Evolutionary conservation across 139 green algal genomes (phyloP).

Genomic region (Pleodorina starrii): DNA sequence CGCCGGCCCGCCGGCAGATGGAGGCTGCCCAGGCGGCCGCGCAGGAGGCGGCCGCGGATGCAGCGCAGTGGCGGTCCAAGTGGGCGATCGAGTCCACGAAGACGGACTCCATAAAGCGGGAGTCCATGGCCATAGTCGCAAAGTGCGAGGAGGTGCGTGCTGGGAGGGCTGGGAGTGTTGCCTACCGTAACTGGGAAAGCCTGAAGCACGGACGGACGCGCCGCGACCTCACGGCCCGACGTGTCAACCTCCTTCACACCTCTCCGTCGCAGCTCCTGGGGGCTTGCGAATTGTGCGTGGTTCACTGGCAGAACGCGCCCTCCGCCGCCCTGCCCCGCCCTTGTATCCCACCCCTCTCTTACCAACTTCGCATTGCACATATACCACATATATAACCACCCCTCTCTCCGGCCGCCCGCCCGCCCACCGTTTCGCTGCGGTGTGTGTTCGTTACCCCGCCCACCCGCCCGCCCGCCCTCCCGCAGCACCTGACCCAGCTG

Average conservation of each 20-base stretch:
- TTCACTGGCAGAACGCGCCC: no score
- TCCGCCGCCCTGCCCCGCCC: no score
- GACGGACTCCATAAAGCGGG: slow-evolving; percentile 64
- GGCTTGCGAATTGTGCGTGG: no score
- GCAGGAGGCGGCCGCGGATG: slow-evolving; percentile 21
- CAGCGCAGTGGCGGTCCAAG: slow-evolving; percentile 53
- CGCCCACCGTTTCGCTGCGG: not conserved
- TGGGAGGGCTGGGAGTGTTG: no score
- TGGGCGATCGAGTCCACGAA: slow-evolving; percentile 62
- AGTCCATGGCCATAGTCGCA: slow-evolving; percentile 57
- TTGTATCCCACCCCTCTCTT: not conserved
- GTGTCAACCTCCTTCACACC: no score
- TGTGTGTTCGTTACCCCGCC: not conserved
- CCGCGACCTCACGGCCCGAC: no score
- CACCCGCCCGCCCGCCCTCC: not conserved
- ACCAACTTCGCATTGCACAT: not conserved
- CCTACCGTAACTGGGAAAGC: no score
- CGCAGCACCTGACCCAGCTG: slow-evolving; percentile 50
- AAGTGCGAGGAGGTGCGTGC: slow-evolving; percentile 64
- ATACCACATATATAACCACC: not conserved
- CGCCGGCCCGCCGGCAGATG: slow-evolving; percentile 42
- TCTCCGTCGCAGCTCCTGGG: no score
- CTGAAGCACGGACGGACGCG: no score
- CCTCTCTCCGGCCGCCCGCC: not conserved
- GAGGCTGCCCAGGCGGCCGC: slow-evolving; percentile 30